These are phyloP conservation scores for Aspergillus bombycis DNA, from an alignment of 2,329 filamentous ascomycete genomes.

Conservation along the genomic window DNA sequence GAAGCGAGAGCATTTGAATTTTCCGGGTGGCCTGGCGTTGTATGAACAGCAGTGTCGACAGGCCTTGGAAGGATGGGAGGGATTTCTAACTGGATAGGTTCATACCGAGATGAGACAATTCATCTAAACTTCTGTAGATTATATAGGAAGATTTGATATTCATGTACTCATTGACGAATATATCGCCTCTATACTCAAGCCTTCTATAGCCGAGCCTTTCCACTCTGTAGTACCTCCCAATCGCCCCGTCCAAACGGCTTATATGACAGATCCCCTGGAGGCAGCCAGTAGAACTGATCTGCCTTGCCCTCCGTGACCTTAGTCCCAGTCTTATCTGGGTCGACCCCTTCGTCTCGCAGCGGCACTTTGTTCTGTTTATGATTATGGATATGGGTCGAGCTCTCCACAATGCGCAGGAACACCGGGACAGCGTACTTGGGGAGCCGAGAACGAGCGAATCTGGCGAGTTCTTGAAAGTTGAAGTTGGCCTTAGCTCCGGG, in stretches of 20 bases:
- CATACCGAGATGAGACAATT: not conserved
- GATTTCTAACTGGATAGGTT: not conserved
- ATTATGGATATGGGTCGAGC: conserved; percentile 57
- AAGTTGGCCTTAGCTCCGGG: conserved; percentile 54
- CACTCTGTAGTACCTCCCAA: conserved; percentile 57
- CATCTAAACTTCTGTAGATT: not conserved
- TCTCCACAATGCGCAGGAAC: conserved; percentile 66
- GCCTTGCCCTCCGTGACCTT: conserved; percentile 47
- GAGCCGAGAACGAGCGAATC: conserved; percentile 61
- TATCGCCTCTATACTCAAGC: not conserved
- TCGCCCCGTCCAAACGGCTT: conserved; percentile 61
- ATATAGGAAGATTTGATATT: not conserved
- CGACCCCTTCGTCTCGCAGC: conserved; percentile 67
- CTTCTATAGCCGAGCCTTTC: conserved; percentile 49
- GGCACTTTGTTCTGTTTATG: conserved; percentile 81
- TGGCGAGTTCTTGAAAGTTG: conserved; percentile 63
- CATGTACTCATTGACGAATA: not conserved
- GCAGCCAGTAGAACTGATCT: conserved; percentile 57
- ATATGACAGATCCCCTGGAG: conserved; percentile 56
- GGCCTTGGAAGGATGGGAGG: not conserved
- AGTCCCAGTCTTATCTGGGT: conserved; percentile 53
- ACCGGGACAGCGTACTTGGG: conserved; percentile 76
- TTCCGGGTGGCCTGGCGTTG: conserved; percentile 26
- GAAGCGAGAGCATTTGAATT: conserved; percentile 57
- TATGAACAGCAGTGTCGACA: not conserved